Conservation (phyloP, 106 monocot genomes). For the Dioscorea alata region DNA sequence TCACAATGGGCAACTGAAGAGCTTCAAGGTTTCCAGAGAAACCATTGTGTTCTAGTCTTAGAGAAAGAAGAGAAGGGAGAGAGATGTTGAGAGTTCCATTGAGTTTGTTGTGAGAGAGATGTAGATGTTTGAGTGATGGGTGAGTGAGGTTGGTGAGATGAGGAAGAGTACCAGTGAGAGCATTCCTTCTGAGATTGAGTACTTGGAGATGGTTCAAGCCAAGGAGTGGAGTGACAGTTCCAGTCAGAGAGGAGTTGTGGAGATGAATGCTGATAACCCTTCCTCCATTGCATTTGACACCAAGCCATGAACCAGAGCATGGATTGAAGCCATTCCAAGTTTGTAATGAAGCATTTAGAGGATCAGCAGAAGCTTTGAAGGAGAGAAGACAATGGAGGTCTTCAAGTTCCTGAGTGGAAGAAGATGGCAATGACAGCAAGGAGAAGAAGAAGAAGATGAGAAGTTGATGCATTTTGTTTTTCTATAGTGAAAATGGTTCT, state of each 20-base stretch:
- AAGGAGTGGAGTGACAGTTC: constrained; percentile 18
- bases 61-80: constrained; percentile 22
- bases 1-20: background rate
- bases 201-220: constrained; percentile 14
- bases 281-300: constrained; percentile 20
- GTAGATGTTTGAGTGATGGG: constrained; percentile 21
- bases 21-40: constrained; percentile 28
- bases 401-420: background rate
- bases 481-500: background rate
- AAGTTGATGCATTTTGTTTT: background rate
- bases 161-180: constrained; percentile 12
- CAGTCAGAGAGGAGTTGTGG: constrained; percentile 18
- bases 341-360: background rate
- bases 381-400: constrained; percentile 26
- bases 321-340: constrained; percentile 30
- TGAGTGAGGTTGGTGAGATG: constrained; percentile 14
- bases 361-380: constrained; percentile 34
- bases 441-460: background rate
- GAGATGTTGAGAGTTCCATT: constrained; percentile 18
- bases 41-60: constrained; percentile 30
- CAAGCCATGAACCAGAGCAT: constrained; percentile 41
- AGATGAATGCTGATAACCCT: constrained; percentile 22
- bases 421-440: background rate
- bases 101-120: constrained; percentile 35
- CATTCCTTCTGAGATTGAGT: constrained; percentile 34